Conservation (phyloP, 345 rosid species). For the Rubroshorea leprosula region DNA sequence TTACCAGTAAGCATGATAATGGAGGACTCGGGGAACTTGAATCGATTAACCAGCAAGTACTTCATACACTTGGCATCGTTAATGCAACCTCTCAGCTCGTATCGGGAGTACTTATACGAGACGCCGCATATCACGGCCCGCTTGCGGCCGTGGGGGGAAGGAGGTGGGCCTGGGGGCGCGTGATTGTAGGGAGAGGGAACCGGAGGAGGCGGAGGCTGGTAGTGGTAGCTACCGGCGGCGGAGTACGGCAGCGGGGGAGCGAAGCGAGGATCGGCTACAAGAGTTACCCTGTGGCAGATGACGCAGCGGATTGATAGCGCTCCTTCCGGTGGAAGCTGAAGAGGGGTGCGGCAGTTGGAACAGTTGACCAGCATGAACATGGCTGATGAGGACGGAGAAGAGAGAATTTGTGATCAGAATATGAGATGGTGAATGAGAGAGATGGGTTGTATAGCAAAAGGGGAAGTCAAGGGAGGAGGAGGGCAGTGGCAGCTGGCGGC, state of each 20-base stretch:
- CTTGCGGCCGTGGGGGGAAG: constrained; percentile 52
- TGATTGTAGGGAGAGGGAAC: constrained; percentile 38
- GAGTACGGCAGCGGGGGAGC: constrained; percentile 12
- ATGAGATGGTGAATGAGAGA: neutral
- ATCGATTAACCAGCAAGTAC: constrained; percentile 66
- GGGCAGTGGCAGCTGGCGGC: neutral
- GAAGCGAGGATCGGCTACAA: constrained; percentile 30
- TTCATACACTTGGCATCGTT: constrained; percentile 89
- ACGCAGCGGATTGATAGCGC: constrained; percentile 69
- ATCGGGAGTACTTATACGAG: constrained; percentile 41
- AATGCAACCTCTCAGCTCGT: constrained; percentile 78
- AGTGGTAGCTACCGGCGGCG: constrained; percentile 14
- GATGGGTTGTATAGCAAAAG: no score
- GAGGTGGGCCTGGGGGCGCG: constrained; percentile 50
- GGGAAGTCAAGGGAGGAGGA: neutral
- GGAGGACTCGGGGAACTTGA: constrained; percentile 75
- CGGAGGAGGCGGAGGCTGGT: constrained; percentile 7
- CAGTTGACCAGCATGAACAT: constrained; percentile 61
- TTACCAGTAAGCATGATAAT: constrained; percentile 74
- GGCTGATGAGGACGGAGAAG: neutral
- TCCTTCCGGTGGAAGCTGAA: constrained; percentile 63
- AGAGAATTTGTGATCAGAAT: neutral
- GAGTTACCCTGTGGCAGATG: constrained; percentile 57
- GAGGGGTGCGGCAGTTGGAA: constrained; percentile 58
- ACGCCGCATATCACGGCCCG: constrained; percentile 78